Conservation (phyloP, 2,329 filamentous ascomycete species). For the Ambrosiella xylebori region DNA sequence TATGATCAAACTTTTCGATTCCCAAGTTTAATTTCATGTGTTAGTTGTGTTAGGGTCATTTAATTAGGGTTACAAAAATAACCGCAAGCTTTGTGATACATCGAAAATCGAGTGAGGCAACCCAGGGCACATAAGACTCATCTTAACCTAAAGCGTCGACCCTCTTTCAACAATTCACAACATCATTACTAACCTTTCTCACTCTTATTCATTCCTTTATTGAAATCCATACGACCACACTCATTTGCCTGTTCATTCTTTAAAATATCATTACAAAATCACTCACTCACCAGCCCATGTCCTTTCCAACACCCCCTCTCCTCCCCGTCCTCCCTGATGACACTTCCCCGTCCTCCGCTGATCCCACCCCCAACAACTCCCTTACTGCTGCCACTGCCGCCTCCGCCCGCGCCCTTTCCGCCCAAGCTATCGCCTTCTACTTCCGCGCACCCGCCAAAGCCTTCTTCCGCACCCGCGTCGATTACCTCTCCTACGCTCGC, state of each 20-base stretch:
- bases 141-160: no score
- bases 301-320: not conserved
- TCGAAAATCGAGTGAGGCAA: no score
- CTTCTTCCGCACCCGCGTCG: constrained; percentile 78
- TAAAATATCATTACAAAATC: not conserved
- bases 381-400: constrained; percentile 68
- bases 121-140: no score
- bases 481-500: constrained; percentile 51
- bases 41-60: no score
- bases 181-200: no score
- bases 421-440: constrained; percentile 75
- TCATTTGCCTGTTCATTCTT: not conserved
- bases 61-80: no score
- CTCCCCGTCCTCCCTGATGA: not conserved
- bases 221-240: no score
- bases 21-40: no score
- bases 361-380: not conserved
- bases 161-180: no score
- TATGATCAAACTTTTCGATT: no score
- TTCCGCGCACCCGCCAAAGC: constrained; percentile 83
- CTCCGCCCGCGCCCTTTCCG: constrained; percentile 64
- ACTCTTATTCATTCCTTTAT: no score
- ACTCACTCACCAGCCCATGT: not conserved
- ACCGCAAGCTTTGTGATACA: no score
- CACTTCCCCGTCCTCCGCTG: not conserved